These are phyloP conservation scores for Austroboletus eburneus DNA, from an alignment of 768 basidiomycete genomes.

Conservation along the genomic window DNA sequence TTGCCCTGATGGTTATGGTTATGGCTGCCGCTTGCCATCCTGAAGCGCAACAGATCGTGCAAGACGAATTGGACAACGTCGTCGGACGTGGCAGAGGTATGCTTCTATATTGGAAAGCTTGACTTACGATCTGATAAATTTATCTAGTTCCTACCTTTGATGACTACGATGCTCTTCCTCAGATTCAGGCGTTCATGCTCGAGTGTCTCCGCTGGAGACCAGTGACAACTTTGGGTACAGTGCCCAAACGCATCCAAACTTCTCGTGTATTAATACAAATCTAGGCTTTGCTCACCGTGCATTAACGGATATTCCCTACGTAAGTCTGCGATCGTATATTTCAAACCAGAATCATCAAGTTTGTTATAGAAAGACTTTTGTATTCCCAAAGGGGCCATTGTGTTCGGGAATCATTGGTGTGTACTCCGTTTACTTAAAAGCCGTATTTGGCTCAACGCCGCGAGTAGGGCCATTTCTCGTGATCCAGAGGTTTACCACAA, in stretches of 20 bases:
- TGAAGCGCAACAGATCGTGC: slow-evolving; percentile 45
- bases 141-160: slow-evolving; percentile 38
- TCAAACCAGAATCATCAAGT: neutral
- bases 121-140: neutral
- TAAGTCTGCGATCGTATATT: slow-evolving; percentile 20
- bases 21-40: slow-evolving; percentile 57
- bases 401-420: slow-evolving; percentile 37
- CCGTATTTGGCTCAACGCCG: neutral
- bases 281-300: slow-evolving; percentile 61
- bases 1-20: slow-evolving; percentile 52
- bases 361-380: slow-evolving; percentile 30
- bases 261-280: neutral
- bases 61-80: slow-evolving; percentile 51
- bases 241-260: neutral
- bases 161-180: slow-evolving; percentile 34
- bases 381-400: slow-evolving; percentile 35
- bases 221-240: slow-evolving; percentile 30
- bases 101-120: neutral
- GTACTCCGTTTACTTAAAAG: neutral
- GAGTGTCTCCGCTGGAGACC: slow-evolving; percentile 43
- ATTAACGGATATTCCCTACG: slow-evolving; percentile 61
- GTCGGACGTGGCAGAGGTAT: slow-evolving; percentile 41
- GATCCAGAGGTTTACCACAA: slow-evolving; percentile 57
- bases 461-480: slow-evolving; percentile 47
- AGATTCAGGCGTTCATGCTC: slow-evolving; percentile 38